phyloP scores from a whole-genome alignment of 2,329 filamentous ascomycete genomes.

The Fusarium musae region DNA sequence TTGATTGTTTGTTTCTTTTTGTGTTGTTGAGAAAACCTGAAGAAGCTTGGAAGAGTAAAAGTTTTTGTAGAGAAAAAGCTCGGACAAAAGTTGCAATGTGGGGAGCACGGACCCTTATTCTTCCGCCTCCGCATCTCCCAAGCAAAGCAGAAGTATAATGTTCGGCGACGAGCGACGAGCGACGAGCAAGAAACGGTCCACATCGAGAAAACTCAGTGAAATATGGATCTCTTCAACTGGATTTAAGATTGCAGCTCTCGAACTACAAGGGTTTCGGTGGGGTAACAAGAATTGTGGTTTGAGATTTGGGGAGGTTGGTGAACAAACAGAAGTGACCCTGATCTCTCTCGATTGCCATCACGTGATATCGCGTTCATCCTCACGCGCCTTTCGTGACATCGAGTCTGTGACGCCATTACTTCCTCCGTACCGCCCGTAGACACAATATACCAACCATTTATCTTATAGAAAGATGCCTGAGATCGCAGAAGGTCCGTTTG shows the following conservation, averaged over 20 bases:
- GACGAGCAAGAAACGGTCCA: conserved; percentile 15
- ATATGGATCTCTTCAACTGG: conserved; percentile 7
- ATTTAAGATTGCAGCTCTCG: conserved; percentile 1
- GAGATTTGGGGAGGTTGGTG: background rate
- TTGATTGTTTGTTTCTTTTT: conserved; percentile 30
- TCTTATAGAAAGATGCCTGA: conserved; percentile 63
- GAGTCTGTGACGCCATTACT: conserved; percentile 21
- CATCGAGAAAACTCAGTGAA: conserved; percentile 20
- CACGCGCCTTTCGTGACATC: conserved; percentile 17
- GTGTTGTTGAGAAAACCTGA: conserved; percentile 38
- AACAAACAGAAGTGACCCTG: background rate
- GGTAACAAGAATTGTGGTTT: background rate
- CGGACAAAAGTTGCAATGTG: conserved; percentile 42
- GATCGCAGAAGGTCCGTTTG: conserved; percentile 66
- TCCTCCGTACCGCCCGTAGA: background rate
- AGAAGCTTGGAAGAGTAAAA: conserved; percentile 30
- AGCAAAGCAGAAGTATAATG: conserved; percentile 10
- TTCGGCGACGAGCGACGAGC: conserved; percentile 10
- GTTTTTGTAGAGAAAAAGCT: conserved; percentile 45
- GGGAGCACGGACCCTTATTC: conserved; percentile 22
- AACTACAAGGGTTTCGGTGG: conserved; percentile 1
- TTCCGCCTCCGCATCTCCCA: conserved; percentile 22
- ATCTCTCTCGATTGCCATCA: conserved; percentile 1
- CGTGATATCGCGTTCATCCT: conserved; percentile 40
- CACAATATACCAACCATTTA: background rate